Base-by-base conservation (phyloP, 768 basidiomycete genomes). In the Lyophyllum decastes region DNA sequence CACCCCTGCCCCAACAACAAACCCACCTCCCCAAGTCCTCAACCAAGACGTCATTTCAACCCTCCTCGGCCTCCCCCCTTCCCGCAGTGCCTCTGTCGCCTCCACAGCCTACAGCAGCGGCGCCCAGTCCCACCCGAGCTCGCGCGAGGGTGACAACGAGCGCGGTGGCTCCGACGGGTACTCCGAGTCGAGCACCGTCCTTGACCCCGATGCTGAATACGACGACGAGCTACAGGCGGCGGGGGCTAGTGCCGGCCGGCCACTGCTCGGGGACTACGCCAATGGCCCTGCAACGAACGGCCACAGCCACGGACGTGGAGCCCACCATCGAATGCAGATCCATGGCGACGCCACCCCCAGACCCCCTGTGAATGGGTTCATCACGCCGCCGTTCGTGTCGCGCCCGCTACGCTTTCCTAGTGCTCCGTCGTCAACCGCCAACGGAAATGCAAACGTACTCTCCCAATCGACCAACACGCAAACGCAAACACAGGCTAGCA, bases 1-100 rank as follows among this genome's bases (percentile, higher is more conserved):
- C 52, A 82, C 83, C n/a, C 85, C 84, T 7, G 78, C 83, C 54
- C 83, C 85, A 1, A 82, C 82, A 2, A 75, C 76, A 1, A 77
- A 75, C 2, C 64, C 80, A 11, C 73, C 77, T 6, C 88, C 88
- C 0, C 88, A 90, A 66, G 79, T 90, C 19, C 80, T 92, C 45
- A 86, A 83, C 51, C 85, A 88, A 66, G 83, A 89, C 54, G 89
- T 90, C 38, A 83, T 90, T 35, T 82, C 82, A 2, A 76, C 81
- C 2, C 78, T 92, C 9, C 76, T 90, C 2, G 88, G 89, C 4
- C 73, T 87, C 12, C 73, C 75, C 5, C 77, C 76, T 3, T 74
- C 77, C 16, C 77, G 78, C 3, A 67, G 77, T 2, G 62, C 77
- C 9, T 80, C 74, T 41, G 78, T 67, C 19, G 73, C 76, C n/a